Percentiles rank a stretch among this genome's conserved stretches.
phyloP scores from a whole-genome alignment of 1,284 basidiomycete species.

The Ceratobasidium sp. region DNA sequence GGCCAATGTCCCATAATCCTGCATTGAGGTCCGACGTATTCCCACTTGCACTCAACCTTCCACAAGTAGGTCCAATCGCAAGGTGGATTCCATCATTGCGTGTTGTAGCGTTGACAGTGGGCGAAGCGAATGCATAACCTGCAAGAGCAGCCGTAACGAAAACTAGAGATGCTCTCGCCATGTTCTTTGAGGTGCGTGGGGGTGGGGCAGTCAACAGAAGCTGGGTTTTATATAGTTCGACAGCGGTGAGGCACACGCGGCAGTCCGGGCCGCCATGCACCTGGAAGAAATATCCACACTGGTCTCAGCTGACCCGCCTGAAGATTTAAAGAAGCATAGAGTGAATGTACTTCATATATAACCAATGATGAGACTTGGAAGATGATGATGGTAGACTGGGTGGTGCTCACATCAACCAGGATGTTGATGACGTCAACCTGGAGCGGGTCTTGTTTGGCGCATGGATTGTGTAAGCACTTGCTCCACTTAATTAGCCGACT shows the following conservation, averaged over 20 bases:
- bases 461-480: too few relatives aligned
- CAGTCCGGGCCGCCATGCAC: conserved; percentile 2
- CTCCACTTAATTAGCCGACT: too few relatives aligned
- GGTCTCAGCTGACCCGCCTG: conserved; percentile 20
- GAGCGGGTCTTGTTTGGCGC: too few relatives aligned
- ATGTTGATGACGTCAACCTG: too few relatives aligned
- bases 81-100: conserved; percentile 48
- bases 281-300: neutral
- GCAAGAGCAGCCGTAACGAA: neutral
- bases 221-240: conserved; percentile 4
- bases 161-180: neutral
- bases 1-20: conserved; percentile 57
- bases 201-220: neutral
- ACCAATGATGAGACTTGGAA: too few relatives aligned
- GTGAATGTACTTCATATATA: too few relatives aligned
- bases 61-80: conserved; percentile 45
- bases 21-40: conserved; percentile 62
- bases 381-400: too few relatives aligned
- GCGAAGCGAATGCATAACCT: conserved; percentile 19
- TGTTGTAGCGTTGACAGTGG: conserved; percentile 11
- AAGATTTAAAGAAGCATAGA: neutral
- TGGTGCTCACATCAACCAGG: too few relatives aligned
- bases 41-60: conserved; percentile 30
- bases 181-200: neutral
- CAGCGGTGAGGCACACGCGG: neutral